Evolutionary conservation across 768 basidiomycete genomes (phyloP).

Genomic region (Tulasnella sp.): DNA sequence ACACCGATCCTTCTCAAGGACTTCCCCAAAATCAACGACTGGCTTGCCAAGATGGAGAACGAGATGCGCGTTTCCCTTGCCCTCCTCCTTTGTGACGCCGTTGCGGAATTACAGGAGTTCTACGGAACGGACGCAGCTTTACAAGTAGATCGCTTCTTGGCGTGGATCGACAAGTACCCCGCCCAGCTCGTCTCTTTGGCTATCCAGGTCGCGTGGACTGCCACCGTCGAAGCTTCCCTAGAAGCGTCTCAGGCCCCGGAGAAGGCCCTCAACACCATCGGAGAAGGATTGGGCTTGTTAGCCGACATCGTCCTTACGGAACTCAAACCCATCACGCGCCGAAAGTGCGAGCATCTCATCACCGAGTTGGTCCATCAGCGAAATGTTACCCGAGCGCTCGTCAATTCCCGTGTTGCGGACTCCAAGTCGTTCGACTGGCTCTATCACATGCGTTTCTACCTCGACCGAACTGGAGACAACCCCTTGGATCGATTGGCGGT

Average conservation of each 20-base stretch:
- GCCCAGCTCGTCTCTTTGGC: slow-evolving; percentile 96
- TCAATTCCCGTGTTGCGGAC: slow-evolving; percentile 60
- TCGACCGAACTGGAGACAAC: slow-evolving; percentile 65
- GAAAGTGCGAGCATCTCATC: slow-evolving; percentile 98
- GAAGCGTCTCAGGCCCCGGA: slow-evolving; percentile 56
- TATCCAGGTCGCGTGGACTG: slow-evolving; percentile 92
- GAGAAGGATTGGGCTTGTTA: slow-evolving; percentile 85
- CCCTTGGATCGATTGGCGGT: slow-evolving; percentile 78
- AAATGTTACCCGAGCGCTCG: slow-evolving; percentile 82
- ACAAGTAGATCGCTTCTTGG: slow-evolving; percentile 65
- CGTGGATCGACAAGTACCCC: slow-evolving; percentile 91
- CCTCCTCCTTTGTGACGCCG: slow-evolving; percentile 71
- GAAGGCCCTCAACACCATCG: slow-evolving; percentile 65
- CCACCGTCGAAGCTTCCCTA: slow-evolving; percentile 69
- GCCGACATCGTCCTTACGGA: slow-evolving; percentile 94
- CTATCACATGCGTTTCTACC: slow-evolving; percentile 98
- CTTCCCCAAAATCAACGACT: slow-evolving; percentile 97
- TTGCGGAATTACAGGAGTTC: slow-evolving; percentile 73
- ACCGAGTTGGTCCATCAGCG: slow-evolving; percentile 98
- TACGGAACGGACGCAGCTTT: slow-evolving; percentile 65
- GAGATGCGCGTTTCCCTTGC: slow-evolving; percentile 93
- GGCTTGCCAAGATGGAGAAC: slow-evolving; percentile 86
- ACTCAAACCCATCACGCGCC: slow-evolving; percentile 82
- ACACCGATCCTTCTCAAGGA: slow-evolving; percentile 84
- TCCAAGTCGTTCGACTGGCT: slow-evolving; percentile 84